Conservation (phyloP, 257 asterid species). For the Solanum paucissectum region DNA sequence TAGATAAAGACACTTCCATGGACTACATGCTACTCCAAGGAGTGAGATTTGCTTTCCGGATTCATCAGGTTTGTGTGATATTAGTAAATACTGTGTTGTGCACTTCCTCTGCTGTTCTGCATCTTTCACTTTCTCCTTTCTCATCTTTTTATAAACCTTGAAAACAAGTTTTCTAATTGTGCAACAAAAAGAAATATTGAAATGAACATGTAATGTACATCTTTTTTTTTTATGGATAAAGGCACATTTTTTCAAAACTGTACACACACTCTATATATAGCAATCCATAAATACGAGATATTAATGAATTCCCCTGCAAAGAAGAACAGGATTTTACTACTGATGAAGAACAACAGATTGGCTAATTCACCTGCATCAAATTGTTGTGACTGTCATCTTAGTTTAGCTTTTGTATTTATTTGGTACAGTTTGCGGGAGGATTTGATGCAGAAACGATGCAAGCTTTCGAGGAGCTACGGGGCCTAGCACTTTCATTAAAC, state of each 20-base stretch:
- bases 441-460: conserved; percentile 92
- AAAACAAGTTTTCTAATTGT: background rate
- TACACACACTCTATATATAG: background rate
- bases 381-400: background rate
- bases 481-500: conserved; percentile 64
- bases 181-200: background rate
- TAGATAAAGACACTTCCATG: conserved; percentile 76
- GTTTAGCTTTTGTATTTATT: background rate
- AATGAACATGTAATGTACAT: background rate
- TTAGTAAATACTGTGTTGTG: background rate
- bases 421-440: conserved; percentile 90
- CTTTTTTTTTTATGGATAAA: background rate
- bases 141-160: background rate
- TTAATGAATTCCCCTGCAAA: background rate
- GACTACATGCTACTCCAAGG: conserved; percentile 89
- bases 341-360: background rate
- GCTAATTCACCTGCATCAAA: background rate
- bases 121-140: background rate
- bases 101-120: background rate
- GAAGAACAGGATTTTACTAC: background rate
- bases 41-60: conserved; percentile 87
- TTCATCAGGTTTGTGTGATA: conserved; percentile 69
- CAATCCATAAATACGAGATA: background rate
- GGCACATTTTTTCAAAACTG: background rate
- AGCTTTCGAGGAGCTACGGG: conserved; percentile 87